A percentile compares a stretch with the other conserved stretches of the same genome.
Conservation (phyloP, 1,284 basidiomycete genomes). For the Ceratobasidium sp. region DNA sequence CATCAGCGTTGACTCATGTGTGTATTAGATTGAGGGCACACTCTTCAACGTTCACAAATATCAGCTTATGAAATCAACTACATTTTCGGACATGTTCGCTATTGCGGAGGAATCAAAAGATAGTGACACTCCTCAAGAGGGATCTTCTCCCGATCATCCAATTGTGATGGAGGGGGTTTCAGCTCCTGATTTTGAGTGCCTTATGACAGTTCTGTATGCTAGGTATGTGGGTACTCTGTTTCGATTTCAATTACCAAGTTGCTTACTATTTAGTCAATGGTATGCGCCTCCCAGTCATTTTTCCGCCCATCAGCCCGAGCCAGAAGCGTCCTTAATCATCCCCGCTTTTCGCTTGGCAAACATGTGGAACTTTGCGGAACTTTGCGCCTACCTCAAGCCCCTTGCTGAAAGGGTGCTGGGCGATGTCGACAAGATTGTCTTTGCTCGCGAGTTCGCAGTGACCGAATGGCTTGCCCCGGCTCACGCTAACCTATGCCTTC, state of each 20-base stretch:
- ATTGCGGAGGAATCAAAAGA: background rate
- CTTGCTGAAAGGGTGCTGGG: constrained; percentile 6
- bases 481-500: constrained; percentile 20
- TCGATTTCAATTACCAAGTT: too few species aligned
- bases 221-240: background rate
- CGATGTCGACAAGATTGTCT: constrained; percentile 32
- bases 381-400: constrained; percentile 20
- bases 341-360: constrained; percentile 43
- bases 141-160: constrained; percentile 1
- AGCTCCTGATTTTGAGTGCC: constrained; percentile 17
- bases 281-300: background rate
- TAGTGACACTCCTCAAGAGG: background rate
- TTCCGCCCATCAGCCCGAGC: background rate
- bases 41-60: constrained; percentile 33
- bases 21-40: constrained; percentile 22
- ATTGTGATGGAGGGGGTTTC: constrained; percentile 14
- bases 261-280: background rate
- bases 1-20: background rate
- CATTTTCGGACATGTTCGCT: constrained; percentile 29
- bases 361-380: constrained; percentile 41
- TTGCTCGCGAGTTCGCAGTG: constrained; percentile 34
- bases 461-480: constrained; percentile 40
- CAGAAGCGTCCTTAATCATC: background rate
- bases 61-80: constrained; percentile 16
- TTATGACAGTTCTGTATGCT: constrained; percentile 26